A percentile compares a stretch with the other conserved stretches of the same genome.
These are phyloP conservation scores for Fusarium sp. DNA, from an alignment of 2,329 filamentous ascomycete species.

Conservation along the genomic window DNA sequence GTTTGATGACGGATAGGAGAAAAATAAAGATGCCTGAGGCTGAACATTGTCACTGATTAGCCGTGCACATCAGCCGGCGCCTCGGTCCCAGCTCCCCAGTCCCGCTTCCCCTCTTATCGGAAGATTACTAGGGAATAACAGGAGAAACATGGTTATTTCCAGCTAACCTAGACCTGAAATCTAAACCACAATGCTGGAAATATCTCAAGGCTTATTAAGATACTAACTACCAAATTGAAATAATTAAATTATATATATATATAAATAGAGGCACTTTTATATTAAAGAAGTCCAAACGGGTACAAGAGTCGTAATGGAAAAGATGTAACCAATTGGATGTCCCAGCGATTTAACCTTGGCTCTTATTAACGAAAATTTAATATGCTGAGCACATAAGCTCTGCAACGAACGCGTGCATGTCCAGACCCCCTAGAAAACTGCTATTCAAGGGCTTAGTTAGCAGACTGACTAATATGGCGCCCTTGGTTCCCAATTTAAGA, in stretches of 20 bases:
- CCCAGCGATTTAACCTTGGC: too few species aligned
- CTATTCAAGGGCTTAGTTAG: accelerated
- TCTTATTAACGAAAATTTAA: too few species aligned
- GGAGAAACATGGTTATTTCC: background rate
- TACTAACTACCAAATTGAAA: too few species aligned
- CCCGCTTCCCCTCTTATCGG: background rate
- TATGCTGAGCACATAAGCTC: too few species aligned
- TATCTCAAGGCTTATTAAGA: too few species aligned
- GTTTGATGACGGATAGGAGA: slow-evolving; percentile 7
- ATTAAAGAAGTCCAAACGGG: accelerated
- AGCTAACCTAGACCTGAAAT: background rate
- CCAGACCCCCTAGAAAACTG: accelerated
- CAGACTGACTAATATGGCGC: accelerated
- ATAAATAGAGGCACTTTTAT: too few species aligned
- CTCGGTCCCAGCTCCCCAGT: slow-evolving; percentile 1
- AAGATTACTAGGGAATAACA: background rate
- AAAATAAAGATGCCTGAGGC: slow-evolving; percentile 3
- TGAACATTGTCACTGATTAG: background rate
- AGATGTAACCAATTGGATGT: too few species aligned
- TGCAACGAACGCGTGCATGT: too few species aligned
- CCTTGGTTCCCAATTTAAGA: too few species aligned
- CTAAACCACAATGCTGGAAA: background rate
- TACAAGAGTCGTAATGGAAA: accelerated
- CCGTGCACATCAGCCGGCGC: slow-evolving; percentile 15
- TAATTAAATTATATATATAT: accelerated